Base-by-base conservation (phyloP, 371 early-diverging fungal species). In the Mortierella sp. region DNA sequence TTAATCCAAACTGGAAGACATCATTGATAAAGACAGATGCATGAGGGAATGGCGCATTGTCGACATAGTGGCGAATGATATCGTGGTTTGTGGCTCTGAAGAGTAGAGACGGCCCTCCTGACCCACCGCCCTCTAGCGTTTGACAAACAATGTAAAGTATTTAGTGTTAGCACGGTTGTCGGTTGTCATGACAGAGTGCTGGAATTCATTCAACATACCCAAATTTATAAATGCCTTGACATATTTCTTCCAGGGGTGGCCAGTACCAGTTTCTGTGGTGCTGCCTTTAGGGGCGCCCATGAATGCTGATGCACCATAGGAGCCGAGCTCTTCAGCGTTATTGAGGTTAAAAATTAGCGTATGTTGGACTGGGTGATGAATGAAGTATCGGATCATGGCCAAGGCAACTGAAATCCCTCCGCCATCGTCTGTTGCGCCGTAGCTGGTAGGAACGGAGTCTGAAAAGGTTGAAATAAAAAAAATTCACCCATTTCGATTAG, bases 391-490 rank as follows among this genome's bases (percentile, higher is more conserved):
- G 35, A 91, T 62, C 49, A 90, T 63, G 57, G 94, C 94, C 15
- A 96, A 72, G 51, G 89, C 86, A 29, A 88, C 89, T 0, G 86
- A 91, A 9, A 93, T 89, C n/a, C 92, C 91, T 37, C 94, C 91
- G 7, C 95, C 96, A 75, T 95, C 91, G 64, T 96, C 97, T 31
- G 93, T 93, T 17, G 90, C 92, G 51, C 97, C 97, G 61, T 88
- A 85, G 75, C 93, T 91, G 13, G 92, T 85, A 7, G 93, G 85
- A 0, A 93, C 93, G 15, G 92, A 90, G 66, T 96, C 90, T 89
- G 67, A 10, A 29, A 40, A 9, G 34, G 34, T 3, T 19, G 12
- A 37, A 59, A 35, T 28, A 49, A 57, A 56, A 4, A 56, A n/a
- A 64, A 15, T 26, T 9, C 9, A 40, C 9, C 40, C 9, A 40